Evolutionary conservation across 2,329 filamentous ascomycete species (phyloP).

Genomic region (Ophioceras dolichostomum): DNA sequence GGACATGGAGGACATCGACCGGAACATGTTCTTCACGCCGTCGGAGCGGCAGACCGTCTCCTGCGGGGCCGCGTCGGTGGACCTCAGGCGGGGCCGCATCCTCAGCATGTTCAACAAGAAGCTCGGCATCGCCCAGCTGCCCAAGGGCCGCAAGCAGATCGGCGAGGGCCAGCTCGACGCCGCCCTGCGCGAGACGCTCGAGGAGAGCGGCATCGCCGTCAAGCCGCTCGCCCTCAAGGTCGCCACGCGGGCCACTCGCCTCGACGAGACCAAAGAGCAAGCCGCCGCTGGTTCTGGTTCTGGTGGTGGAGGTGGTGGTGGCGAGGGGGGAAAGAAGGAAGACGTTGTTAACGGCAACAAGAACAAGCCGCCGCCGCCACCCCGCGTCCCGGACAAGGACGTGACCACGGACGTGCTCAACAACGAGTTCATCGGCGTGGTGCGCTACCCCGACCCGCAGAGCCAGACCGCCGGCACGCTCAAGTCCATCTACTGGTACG

Average conservation of each 20-base stretch:
- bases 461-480: slow-evolving; percentile 17
- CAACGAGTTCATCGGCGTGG: slow-evolving; percentile 23
- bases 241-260: slow-evolving; percentile 28
- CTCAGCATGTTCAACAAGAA: slow-evolving; percentile 29
- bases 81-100: slow-evolving; percentile 21
- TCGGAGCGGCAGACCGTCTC: slow-evolving; percentile 30
- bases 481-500: slow-evolving; percentile 28
- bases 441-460: slow-evolving; percentile 21
- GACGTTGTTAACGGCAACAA: background rate
- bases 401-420: slow-evolving; percentile 17
- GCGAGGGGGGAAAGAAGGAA: too few relatives aligned
- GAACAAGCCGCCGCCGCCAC: background rate
- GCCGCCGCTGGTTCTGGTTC: slow-evolving; percentile 1
- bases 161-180: slow-evolving; percentile 26
- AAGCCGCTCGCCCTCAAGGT: slow-evolving; percentile 24
- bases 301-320: slow-evolving; percentile 1
- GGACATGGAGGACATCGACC: slow-evolving; percentile 17
- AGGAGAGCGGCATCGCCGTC: slow-evolving; percentile 32
- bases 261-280: slow-evolving; percentile 1
- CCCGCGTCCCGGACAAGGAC: slow-evolving; percentile 9
- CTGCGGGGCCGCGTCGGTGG: slow-evolving; percentile 33
- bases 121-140: slow-evolving; percentile 30
- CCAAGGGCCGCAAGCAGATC: slow-evolving; percentile 36
- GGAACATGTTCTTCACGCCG: slow-evolving; percentile 22
- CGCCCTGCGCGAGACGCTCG: slow-evolving; percentile 32